These are phyloP conservation scores for Bertia moriformis DNA, from an alignment of 2,329 filamentous ascomycete genomes.

Conservation along the genomic window DNA sequence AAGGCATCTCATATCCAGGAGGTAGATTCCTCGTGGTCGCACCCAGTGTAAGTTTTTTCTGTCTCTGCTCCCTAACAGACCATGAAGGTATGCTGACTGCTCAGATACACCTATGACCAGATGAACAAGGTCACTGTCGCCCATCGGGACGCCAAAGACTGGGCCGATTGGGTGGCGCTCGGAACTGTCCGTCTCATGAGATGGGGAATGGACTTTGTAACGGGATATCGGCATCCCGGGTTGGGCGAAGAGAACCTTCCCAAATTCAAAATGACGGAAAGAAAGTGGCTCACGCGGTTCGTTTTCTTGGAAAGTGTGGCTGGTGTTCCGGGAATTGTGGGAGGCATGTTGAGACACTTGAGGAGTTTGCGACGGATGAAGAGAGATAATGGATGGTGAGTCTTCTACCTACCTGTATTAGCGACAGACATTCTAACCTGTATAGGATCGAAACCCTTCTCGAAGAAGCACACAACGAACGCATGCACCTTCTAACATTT, in stretches of 20 bases:
- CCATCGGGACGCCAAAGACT: constrained; percentile 44
- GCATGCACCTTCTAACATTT: constrained; percentile 87
- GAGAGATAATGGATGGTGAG: constrained; percentile 77
- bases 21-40: constrained; percentile 2
- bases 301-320: constrained; percentile 64
- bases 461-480: constrained; percentile 81
- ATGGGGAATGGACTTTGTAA: constrained; percentile 46
- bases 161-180: constrained; percentile 49
- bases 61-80: too few relatives aligned
- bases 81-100: too few relatives aligned
- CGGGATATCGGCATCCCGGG: constrained; percentile 48
- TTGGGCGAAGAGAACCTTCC: constrained; percentile 19
- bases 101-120: constrained; percentile 43
- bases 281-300: constrained; percentile 55
- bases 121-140: constrained; percentile 47
- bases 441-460: constrained; percentile 75
- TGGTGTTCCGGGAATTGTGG: constrained; percentile 63
- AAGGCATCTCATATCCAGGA: neutral
- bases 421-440: constrained; percentile 1
- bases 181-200: constrained; percentile 41
- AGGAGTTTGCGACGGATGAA: constrained; percentile 72
- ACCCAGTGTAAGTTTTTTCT: constrained; percentile 11
- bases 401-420: constrained; percentile 1
- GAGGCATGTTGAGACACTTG: constrained; percentile 76
- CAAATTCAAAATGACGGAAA: constrained; percentile 49